Percentiles rank a stretch among this genome's conserved stretches.
Conservation (phyloP, 2,329 filamentous ascomycete species). For the Stromatinia cepivora region DNA sequence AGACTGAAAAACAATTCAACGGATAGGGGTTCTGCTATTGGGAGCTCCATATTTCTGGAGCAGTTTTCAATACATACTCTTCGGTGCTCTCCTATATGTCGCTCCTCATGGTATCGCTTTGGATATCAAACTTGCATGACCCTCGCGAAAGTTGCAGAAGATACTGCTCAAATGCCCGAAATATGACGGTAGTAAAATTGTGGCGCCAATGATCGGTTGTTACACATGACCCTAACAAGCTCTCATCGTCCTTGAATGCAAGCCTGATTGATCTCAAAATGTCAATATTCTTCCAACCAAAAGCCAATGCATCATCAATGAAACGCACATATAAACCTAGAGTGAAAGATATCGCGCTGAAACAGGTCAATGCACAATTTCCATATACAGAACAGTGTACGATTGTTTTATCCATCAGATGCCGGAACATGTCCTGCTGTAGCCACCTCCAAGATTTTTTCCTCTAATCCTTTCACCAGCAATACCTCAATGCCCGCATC, state of each 20-base stretch:
- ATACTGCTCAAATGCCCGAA: too few relatives aligned
- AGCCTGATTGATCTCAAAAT: not conserved
- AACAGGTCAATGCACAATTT: not conserved
- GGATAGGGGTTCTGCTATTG: not conserved
- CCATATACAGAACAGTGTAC: not conserved
- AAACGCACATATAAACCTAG: not conserved
- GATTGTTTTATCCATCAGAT: not conserved
- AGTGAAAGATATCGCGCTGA: not conserved
- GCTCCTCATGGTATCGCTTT: not conserved
- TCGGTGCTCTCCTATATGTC: too few relatives aligned
- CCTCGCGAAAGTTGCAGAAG: not conserved
- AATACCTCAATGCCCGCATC: constrained; percentile 72
- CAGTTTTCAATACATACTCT: not conserved
- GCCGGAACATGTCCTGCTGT: constrained; percentile 68
- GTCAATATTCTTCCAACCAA: not conserved
- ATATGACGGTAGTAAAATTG: too few relatives aligned
- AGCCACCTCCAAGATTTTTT: constrained; percentile 77
- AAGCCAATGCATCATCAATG: not conserved
- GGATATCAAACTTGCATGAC: not conserved
- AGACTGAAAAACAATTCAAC: not conserved
- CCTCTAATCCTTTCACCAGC: constrained; percentile 72
- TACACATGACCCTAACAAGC: not conserved
- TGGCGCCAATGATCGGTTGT: not conserved
- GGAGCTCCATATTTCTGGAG: not conserved
- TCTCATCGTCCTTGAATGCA: not conserved